phyloP scores from a whole-genome alignment of 148 eudicot genomes.

The Selenicereus undatus region DNA sequence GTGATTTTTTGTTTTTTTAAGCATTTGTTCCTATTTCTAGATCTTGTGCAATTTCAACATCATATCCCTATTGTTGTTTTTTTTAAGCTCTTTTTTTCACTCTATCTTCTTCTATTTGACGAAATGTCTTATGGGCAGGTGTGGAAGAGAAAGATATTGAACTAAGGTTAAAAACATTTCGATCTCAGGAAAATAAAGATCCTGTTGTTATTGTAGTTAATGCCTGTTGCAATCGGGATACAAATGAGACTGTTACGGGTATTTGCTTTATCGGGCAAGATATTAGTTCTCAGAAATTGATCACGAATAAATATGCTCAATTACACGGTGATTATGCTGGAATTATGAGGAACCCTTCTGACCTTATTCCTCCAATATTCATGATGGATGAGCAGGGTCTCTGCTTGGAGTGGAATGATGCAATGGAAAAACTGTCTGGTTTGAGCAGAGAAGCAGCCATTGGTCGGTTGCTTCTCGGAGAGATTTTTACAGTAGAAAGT shows the following conservation, averaged over 20 bases:
- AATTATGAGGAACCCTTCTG: slow-evolving; percentile 53
- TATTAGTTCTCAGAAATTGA: slow-evolving; percentile 54
- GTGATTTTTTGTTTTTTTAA: not conserved
- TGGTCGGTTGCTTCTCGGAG: slow-evolving; percentile 69
- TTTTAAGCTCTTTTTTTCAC: not conserved
- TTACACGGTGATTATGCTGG: slow-evolving; percentile 67
- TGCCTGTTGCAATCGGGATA: slow-evolving; percentile 69
- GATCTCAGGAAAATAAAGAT: slow-evolving; percentile 37
- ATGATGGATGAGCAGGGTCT: slow-evolving; percentile 63
- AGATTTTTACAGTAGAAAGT: slow-evolving; percentile 54
- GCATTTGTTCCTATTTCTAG: not conserved
- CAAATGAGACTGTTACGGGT: slow-evolving; percentile 48
- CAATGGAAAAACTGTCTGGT: slow-evolving; percentile 69
- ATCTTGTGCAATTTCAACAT: not conserved
- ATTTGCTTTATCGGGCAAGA: slow-evolving; percentile 80
- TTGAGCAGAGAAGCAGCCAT: slow-evolving; percentile 49
- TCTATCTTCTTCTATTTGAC: slow-evolving; percentile 3
- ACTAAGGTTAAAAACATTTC: slow-evolving; percentile 50
- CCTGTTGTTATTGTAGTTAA: slow-evolving; percentile 51
- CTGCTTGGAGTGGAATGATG: slow-evolving; percentile 79
- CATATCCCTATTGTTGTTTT: not conserved
- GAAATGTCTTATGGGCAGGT: slow-evolving; percentile 41
- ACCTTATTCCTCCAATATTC: slow-evolving; percentile 84
- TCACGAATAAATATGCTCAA: slow-evolving; percentile 54
- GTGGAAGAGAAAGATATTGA: slow-evolving; percentile 59